Evolutionary conservation across 306 rosid species (phyloP).

Genomic region (Sindora glabra): DNA sequence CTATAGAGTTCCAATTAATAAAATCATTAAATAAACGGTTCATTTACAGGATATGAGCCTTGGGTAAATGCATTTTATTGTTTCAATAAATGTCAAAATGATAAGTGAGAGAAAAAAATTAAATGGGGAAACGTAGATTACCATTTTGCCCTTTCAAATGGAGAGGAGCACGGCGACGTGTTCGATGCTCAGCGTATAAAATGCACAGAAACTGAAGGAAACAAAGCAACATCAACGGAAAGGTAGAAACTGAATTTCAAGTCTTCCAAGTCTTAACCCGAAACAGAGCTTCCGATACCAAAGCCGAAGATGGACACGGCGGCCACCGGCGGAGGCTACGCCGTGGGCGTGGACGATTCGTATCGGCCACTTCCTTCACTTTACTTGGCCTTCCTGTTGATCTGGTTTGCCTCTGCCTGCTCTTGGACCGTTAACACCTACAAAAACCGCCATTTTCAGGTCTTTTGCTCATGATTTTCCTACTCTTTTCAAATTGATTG

Average conservation of each 20-base stretch:
- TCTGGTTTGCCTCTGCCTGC: conserved; percentile 80
- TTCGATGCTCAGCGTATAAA: conserved; percentile 16
- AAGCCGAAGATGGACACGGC: conserved; percentile 18
- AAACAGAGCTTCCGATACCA: conserved; percentile 1
- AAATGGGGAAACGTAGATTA: background rate
- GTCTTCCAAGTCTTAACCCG: background rate
- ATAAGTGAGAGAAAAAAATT: too few relatives aligned
- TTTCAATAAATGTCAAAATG: too few relatives aligned
- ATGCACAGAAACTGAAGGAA: background rate
- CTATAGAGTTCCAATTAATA: too few relatives aligned
- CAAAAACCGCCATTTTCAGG: conserved; percentile 87
- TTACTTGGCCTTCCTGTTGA: conserved; percentile 57
- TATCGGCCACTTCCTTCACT: conserved; percentile 71
- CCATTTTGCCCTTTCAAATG: background rate
- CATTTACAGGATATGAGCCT: too few relatives aligned
- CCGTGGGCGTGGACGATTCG: conserved; percentile 52
- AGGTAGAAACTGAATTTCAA: background rate
- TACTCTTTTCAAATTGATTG: background rate
- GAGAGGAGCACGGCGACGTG: conserved; percentile 21
- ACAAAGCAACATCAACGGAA: background rate
- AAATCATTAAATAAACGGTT: too few relatives aligned
- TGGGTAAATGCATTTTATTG: too few relatives aligned
- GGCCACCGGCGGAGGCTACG: conserved; percentile 15
- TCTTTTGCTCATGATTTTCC: background rate
- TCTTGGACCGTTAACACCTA: conserved; percentile 86